Evolutionary conservation across 2,329 filamentous ascomycete genomes (phyloP).

Genomic region (Fusarium devonianum): DNA sequence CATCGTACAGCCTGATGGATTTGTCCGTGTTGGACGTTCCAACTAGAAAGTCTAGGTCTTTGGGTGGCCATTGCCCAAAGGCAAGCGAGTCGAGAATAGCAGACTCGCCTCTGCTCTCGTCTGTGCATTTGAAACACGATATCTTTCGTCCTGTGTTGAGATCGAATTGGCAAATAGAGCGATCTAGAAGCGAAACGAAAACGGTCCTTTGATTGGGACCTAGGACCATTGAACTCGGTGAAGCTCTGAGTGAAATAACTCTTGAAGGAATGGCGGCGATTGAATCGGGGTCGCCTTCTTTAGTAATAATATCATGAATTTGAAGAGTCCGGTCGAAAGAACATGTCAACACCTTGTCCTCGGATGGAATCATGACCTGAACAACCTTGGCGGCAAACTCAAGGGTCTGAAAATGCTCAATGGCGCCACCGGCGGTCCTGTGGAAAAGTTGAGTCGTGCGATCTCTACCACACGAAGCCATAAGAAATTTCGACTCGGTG

Average conservation of each 20-base stretch:
- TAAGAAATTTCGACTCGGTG: slow-evolving; percentile 65
- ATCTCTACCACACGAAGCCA: slow-evolving; percentile 87
- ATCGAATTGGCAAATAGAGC: slow-evolving; percentile 67
- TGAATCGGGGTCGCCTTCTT: slow-evolving; percentile 68
- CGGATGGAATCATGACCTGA: slow-evolving; percentile 74
- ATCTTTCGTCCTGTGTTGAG: slow-evolving; percentile 73
- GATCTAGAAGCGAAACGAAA: slow-evolving; percentile 67
- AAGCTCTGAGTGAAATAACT: slow-evolving; percentile 83
- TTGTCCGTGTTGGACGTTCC: slow-evolving; percentile 97
- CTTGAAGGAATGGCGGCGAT: slow-evolving; percentile 80
- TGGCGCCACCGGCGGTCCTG: slow-evolving; percentile 60
- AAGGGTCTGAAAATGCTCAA: slow-evolving; percentile 87
- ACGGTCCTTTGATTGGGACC: slow-evolving; percentile 66
- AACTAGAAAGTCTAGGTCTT: slow-evolving; percentile 71
- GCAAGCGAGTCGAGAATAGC: slow-evolving; percentile 83
- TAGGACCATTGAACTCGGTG: slow-evolving; percentile 83
- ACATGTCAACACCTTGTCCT: slow-evolving; percentile 81
- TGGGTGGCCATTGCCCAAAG: slow-evolving; percentile 63
- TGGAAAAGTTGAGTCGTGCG: slow-evolving; percentile 93
- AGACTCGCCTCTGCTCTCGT: slow-evolving; percentile 80
- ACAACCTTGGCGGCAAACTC: slow-evolving; percentile 90
- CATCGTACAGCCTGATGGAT: slow-evolving; percentile 88
- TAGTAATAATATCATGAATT: slow-evolving; percentile 77
- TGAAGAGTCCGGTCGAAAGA: slow-evolving; percentile 89
- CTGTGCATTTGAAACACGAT: slow-evolving; percentile 81